These are phyloP conservation scores for Collybia sordida DNA, from an alignment of 768 basidiomycete genomes.

Conservation along the genomic window DNA sequence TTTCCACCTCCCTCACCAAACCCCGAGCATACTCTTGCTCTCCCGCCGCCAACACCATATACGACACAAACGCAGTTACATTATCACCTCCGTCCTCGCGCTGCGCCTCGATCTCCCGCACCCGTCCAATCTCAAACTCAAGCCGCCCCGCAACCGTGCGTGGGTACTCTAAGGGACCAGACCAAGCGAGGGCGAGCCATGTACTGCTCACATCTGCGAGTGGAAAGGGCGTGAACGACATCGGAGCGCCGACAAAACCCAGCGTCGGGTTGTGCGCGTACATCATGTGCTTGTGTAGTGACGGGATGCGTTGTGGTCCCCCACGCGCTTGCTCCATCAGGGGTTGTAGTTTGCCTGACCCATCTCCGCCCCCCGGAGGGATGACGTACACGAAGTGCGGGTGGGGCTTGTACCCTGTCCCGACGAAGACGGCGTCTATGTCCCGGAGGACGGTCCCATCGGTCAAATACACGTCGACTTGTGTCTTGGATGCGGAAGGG, in stretches of 20 bases:
- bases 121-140: conserved; percentile 34
- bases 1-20: conserved; percentile 32
- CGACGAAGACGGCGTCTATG: conserved; percentile 43
- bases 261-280: conserved; percentile 47
- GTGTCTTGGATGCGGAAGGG: conserved; percentile 12
- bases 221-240: conserved; percentile 47
- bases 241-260: conserved; percentile 43
- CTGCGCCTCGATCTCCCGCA: conserved; percentile 24
- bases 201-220: conserved; percentile 49
- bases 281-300: conserved; percentile 42
- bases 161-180: conserved; percentile 29
- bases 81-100: conserved; percentile 16
- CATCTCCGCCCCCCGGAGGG: conserved; percentile 5
- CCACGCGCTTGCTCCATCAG: conserved; percentile 23
- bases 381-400: conserved; percentile 41
- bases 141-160: conserved; percentile 29
- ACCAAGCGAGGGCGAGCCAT: conserved; percentile 47
- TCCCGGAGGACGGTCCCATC: conserved; percentile 37
- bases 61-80: conserved; percentile 34
- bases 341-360: conserved; percentile 15
- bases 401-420: conserved; percentile 46
- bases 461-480: conserved; percentile 32
- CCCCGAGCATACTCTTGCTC: conserved; percentile 36
- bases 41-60: conserved; percentile 29
- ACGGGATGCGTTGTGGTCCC: conserved; percentile 38